Base-by-base conservation (phyloP, 371 early-diverging fungal genomes). In the Batrachochytrium dendrobatidis region DNA sequence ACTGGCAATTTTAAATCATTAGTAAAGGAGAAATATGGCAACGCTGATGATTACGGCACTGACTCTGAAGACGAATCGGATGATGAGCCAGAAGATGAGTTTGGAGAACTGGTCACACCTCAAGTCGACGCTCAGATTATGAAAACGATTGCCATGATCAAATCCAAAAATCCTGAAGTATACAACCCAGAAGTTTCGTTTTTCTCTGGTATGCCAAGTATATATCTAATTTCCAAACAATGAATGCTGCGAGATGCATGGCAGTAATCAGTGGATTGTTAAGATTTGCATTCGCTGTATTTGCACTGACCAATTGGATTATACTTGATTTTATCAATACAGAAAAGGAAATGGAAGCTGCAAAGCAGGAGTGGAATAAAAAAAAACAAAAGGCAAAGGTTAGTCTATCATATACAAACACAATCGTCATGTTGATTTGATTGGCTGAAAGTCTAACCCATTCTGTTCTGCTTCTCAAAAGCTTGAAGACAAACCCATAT, bases 81-180 rank as follows among this genome's bases (percentile, higher is more conserved):
- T n/a, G 66, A 60, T 28, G 90, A 86, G 50, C 91, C 85, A 26
- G 97, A 96, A 60, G 98, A 97, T 73, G 94, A 94, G 68, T 68
- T 26, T 65, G 83, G 74, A 1, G 69, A 64, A 51, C 75, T 92
- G 45, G 71, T 92, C 20, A 92, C 95, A 18, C 89, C 92, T 10
- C 91, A 83, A 43, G 68, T 94, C 8, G 96, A 97, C 61, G 85
- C 87, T 2, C 91, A 95, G 66, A 92, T 97, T 58, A 74, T 97
- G 79, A 83, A 84, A 46, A 92, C 96, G 1, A 86, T 95, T 60
- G 84, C 85, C 0, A 80, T 87, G 45, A 86, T 97, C 55, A 81
- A 84, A 3, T 71, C 77, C 18, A 83, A 85, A 56, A 86, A 92
- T 65, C 84, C 86, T 26, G 73, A 80, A 60, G 87, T 97, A 1